A percentile compares a stretch with the other conserved stretches of the same genome.
Evolutionary conservation across 2,329 filamentous ascomycete genomes (phyloP).

Genomic region (Dactylellina sp.): DNA sequence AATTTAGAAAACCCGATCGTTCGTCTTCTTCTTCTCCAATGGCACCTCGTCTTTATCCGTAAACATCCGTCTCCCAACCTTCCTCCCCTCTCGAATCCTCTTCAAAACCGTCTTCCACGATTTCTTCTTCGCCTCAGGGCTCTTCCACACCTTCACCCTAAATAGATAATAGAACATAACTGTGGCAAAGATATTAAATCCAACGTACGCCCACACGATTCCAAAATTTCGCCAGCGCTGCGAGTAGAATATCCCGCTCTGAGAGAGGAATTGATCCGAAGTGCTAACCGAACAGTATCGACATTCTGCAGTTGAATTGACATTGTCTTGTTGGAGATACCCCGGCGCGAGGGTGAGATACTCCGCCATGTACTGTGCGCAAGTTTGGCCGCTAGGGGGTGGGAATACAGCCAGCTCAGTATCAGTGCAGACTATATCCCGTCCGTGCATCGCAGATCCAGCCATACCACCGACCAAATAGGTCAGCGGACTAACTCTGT

Average conservation of each 20-base stretch:
- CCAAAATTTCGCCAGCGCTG: constrained; percentile 78
- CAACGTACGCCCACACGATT: constrained; percentile 71
- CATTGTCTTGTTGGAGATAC: constrained; percentile 71
- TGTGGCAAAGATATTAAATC: constrained; percentile 71
- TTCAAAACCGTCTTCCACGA: constrained; percentile 26
- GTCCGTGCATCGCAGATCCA: constrained; percentile 78
- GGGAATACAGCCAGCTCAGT: constrained; percentile 76
- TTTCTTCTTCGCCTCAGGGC: constrained; percentile 42
- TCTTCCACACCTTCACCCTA: constrained; percentile 62
- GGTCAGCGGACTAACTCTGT: constrained; percentile 65
- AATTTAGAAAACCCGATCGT: constrained; percentile 35
- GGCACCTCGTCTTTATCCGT: constrained; percentile 46
- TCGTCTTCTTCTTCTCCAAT: constrained; percentile 51
- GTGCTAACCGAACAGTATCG: constrained; percentile 75
- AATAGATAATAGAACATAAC: constrained; percentile 70
- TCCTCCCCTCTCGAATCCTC: constrained; percentile 31
- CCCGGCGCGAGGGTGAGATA: constrained; percentile 79
- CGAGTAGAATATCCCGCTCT: constrained; percentile 68
- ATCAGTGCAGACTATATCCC: constrained; percentile 72
- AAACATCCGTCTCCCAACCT: constrained; percentile 28
- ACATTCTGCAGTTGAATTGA: constrained; percentile 72
- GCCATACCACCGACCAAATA: constrained; percentile 83
- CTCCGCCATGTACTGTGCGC: constrained; percentile 78
- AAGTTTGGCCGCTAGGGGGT: constrained; percentile 74
- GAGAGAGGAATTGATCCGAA: constrained; percentile 69